Conservation (phyloP, 1,139 yeast species). For the Saccharomyces hybrid region DNA sequence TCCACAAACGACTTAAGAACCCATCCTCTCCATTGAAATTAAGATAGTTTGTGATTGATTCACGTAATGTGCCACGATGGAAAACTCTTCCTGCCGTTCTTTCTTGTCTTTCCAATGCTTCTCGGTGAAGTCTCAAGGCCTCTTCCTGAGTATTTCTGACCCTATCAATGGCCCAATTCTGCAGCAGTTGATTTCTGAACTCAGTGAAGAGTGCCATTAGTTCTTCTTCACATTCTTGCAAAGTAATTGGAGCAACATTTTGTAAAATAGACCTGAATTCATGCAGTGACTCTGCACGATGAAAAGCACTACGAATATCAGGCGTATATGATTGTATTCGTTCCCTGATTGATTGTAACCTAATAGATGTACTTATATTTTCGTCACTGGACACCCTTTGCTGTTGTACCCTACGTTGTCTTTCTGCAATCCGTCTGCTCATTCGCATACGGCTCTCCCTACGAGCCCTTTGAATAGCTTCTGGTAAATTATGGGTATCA, state of each 20-base stretch:
- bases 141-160: constrained; percentile 5
- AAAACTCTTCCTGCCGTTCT: not conserved
- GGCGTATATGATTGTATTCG: constrained; percentile 16
- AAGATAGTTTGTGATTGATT: constrained; percentile 5
- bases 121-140: constrained; percentile 3
- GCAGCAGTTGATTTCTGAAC: constrained; percentile 18
- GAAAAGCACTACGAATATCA: constrained; percentile 20
- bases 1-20: constrained; percentile 1
- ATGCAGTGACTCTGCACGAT: constrained; percentile 20
- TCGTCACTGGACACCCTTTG: constrained; percentile 2
- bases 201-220: constrained; percentile 18
- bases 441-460: constrained; percentile 4
- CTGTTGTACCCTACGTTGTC: constrained; percentile 1
- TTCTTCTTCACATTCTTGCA: constrained; percentile 17
- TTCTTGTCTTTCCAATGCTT: constrained; percentile 6
- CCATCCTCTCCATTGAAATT: constrained; percentile 1
- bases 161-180: constrained; percentile 18
- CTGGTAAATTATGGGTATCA: constrained; percentile 11
- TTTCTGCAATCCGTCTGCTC: not conserved
- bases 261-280: constrained; percentile 21
- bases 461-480: constrained; percentile 1
- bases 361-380: constrained; percentile 7
- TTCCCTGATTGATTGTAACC: constrained; percentile 7
- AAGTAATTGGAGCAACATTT: constrained; percentile 15
- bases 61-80: not conserved